Conservation (phyloP, 2,329 filamentous ascomycete species). For the Stromatinia cepivora region DNA sequence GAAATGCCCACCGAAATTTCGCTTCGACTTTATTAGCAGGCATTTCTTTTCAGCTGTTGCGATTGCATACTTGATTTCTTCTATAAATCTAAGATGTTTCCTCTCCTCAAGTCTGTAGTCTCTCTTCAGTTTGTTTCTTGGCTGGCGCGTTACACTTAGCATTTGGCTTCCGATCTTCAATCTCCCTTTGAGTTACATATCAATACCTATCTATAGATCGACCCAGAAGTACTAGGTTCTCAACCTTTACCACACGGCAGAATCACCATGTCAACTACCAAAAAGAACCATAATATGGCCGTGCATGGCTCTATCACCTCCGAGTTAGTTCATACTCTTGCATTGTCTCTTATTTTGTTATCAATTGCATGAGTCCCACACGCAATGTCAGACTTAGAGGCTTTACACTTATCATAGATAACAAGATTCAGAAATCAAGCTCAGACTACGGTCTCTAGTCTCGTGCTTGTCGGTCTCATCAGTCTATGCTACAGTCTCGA, state of each 20-base stretch:
- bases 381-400: too few species aligned
- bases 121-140: not conserved
- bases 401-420: not conserved
- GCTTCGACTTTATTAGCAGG: not conserved
- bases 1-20: not conserved
- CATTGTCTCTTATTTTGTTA: not conserved
- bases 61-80: not conserved
- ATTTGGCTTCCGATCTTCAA: not conserved
- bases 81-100: not conserved
- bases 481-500: not conserved
- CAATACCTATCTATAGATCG: not conserved
- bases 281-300: not conserved
- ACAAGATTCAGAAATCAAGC: not conserved
- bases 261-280: not conserved
- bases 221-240: not conserved
- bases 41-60: not conserved
- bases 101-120: not conserved
- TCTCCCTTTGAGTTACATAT: too few species aligned
- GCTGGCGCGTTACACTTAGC: not conserved
- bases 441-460: too few species aligned
- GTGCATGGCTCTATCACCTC: not conserved
- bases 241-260: not conserved
- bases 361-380: not conserved
- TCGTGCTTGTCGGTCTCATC: not conserved
- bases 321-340: not conserved